Percentiles rank a stretch among this genome's conserved stretches.
phyloP scores from a whole-genome alignment of 208 protist genomes.

The Leishmania major region DNA sequence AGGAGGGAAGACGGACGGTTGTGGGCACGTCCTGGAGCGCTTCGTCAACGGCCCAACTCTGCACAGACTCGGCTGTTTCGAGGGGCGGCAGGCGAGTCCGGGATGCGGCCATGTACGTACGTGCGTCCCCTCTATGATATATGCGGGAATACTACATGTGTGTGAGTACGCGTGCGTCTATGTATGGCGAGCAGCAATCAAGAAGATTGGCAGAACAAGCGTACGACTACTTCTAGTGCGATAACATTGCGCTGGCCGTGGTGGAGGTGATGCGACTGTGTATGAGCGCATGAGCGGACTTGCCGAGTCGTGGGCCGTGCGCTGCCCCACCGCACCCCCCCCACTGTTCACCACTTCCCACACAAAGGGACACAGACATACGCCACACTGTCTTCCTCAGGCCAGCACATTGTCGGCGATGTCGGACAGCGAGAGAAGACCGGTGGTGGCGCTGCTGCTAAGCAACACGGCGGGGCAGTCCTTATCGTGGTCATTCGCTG shows the following conservation, averaged over 20 bases:
- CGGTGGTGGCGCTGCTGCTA: not conserved
- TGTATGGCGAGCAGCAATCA: not conserved
- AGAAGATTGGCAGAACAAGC: not conserved
- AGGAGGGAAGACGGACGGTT: not conserved
- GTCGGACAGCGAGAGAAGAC: conserved; percentile 13
- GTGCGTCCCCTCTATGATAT: not conserved
- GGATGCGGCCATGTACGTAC: not conserved
- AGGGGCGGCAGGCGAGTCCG: not conserved
- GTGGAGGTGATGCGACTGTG: not conserved
- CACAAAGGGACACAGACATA: not conserved
- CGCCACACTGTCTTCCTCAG: not conserved
- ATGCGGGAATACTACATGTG: not conserved
- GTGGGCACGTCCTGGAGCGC: not conserved
- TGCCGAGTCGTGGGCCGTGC: not conserved
- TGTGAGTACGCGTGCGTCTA: not conserved
- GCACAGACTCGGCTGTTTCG: not conserved
- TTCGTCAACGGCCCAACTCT: not conserved
- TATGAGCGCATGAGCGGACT: not conserved
- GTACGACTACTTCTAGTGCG: not conserved
- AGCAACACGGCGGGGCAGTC: not conserved
- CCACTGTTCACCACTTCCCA: not conserved
- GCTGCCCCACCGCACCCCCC: not conserved
- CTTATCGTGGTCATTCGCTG: not conserved
- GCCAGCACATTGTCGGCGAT: conserved; percentile 11
- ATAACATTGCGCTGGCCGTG: not conserved